Evolutionary conservation across 192 early-diverging fungal genomes (phyloP), one percentile per base, ranked within the genome.

Genomic region (Entophlyctis helioformis): DNA sequence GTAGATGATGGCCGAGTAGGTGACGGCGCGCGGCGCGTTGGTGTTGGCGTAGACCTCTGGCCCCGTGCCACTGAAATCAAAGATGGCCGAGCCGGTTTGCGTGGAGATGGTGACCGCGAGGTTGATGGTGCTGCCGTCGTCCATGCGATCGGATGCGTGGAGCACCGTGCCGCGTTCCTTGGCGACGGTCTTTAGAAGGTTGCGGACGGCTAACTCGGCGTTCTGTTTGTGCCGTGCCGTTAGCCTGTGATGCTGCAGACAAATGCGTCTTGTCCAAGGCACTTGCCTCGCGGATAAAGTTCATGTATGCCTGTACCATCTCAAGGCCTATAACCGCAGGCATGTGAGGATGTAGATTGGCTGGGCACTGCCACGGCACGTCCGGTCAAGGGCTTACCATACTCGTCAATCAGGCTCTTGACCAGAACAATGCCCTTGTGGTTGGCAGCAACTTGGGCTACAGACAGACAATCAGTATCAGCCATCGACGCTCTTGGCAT

Each of bases 371-470:
- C 2, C 43, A 44, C 15, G 16, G 10, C 16, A 0, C 27, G 44
- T 42, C 21, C 23, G 16, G 15, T 33, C 37, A 46, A 28, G 10
- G n/a, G 9, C 18, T 22, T 20, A 22, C 11, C 76, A 46, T 89
- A 93, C 62, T 96, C 89, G 5, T 54, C 48, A 50, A 94, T 91
- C 47, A 98, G 61, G 2, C 67, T 62, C 52, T 76, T 74, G 16
- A 95, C 76, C 19, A 98, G 75, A 1, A 56, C 53, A 37, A 98
- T 95, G 7, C 95, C 95, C 36, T 84, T 76, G 44, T 93, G 83
- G 62, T 98, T 98, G 26, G 95, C 95, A 10, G 95, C 95, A 38
- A 95, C 82, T 49, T 98, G 95, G 7, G 95, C 95, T 56, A 13
- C n/a, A 26, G 4, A 34, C 11, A 7, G 8, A 19, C 13, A 23